A percentile compares a stretch with the other conserved stretches of the same genome.
phyloP scores from a whole-genome alignment of 371 early-diverging fungal genomes.

The Mucor lusitanicus region DNA sequence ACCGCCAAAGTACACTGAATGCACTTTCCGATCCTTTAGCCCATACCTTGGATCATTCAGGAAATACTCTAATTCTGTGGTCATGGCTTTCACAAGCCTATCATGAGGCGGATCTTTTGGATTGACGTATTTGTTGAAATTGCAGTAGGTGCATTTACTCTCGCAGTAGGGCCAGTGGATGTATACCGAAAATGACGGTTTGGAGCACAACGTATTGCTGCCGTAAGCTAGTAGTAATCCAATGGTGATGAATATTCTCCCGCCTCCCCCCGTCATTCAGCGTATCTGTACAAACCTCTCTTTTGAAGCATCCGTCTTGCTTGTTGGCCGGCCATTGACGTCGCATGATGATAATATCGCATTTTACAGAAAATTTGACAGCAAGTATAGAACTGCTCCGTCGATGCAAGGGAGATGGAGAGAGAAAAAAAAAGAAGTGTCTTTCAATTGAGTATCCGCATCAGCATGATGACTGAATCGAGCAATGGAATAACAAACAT shows the following conservation, averaged over 20 bases:
- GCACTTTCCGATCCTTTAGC: slow-evolving; percentile 39
- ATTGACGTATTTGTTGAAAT: slow-evolving; percentile 82
- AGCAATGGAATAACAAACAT: neutral
- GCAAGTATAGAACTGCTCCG: too few relatives aligned
- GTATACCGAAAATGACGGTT: slow-evolving; percentile 63
- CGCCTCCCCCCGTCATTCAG: neutral
- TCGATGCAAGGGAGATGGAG: neutral
- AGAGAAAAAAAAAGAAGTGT: neutral
- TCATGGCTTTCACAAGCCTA: slow-evolving; percentile 55
- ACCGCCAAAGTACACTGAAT: slow-evolving; percentile 80
- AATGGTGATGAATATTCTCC: neutral
- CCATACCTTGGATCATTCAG: slow-evolving; percentile 33
- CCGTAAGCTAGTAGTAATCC: neutral
- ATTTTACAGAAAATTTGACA: neutral
- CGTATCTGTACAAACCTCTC: neutral
- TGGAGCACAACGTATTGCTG: neutral
- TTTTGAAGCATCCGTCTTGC: neutral
- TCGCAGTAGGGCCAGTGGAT: slow-evolving; percentile 89
- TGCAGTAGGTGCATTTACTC: slow-evolving; percentile 85
- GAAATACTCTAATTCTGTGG: slow-evolving; percentile 51
- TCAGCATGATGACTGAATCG: neutral
- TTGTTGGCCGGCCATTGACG: neutral
- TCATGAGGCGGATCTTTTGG: slow-evolving; percentile 58
- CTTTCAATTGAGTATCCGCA: neutral
- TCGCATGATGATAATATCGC: neutral